phyloP scores from a whole-genome alignment of 2,329 filamentous ascomycete genomes.

The Periconia macrospinosa region DNA sequence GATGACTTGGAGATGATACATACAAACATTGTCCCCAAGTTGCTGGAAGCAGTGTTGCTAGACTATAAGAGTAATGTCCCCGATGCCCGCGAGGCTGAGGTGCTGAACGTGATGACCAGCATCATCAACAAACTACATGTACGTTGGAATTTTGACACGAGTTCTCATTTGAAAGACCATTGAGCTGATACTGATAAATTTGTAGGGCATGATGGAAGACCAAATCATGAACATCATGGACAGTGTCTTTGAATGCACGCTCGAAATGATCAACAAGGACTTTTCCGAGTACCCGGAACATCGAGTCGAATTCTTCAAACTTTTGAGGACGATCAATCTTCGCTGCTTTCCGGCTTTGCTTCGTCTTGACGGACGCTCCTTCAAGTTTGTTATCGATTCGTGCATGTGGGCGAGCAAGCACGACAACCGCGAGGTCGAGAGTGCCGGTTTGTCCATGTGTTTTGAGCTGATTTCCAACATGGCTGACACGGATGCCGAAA shows the following conservation, averaged over 20 bases:
- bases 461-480: constrained; percentile 97
- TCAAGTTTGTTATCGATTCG: constrained; percentile 99
- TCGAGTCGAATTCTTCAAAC: constrained; percentile 98
- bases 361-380: constrained; percentile 92
- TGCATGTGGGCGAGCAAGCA: constrained; percentile 99
- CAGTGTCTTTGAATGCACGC: constrained; percentile 95
- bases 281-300: constrained; percentile 99
- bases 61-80: constrained; percentile 98
- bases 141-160: constrained; percentile 62
- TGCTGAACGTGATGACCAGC: constrained; percentile 95
- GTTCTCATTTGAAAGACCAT: constrained; percentile 33
- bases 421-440: constrained; percentile 97
- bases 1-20: constrained; percentile 94
- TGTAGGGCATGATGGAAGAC: constrained; percentile 90
- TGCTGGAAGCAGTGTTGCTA: constrained; percentile 88
- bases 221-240: constrained; percentile 98
- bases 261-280: constrained; percentile 99
- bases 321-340: constrained; percentile 92
- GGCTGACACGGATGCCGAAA: constrained; percentile 83
- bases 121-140: constrained; percentile 96
- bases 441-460: constrained; percentile 96
- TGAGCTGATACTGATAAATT: constrained; percentile 21
- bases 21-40: constrained; percentile 89
- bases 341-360: constrained; percentile 95
- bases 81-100: constrained; percentile 92